Evolutionary conservation across 2,329 filamentous ascomycete genomes (phyloP).

Genomic region (Colletotrichum chlorophyti): DNA sequence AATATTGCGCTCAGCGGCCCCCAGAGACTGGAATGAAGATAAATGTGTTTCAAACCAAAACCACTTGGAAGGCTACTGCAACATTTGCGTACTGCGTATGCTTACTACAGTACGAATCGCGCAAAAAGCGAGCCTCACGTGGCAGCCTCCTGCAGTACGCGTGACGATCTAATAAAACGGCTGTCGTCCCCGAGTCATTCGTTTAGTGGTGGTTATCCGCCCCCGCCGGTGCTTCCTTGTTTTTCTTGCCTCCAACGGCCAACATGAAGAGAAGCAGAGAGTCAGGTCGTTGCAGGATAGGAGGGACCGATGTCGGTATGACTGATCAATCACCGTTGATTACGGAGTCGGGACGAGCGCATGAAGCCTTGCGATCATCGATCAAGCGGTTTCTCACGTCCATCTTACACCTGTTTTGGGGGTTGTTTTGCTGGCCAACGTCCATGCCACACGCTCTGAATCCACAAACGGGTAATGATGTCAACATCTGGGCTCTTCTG

Average conservation of each 20-base stretch:
- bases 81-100: no score
- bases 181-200: conserved; percentile 17
- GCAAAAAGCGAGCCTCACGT: not conserved
- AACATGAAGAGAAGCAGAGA: not conserved
- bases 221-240: conserved; percentile 15
- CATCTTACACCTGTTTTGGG: conserved; percentile 4
- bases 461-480: no score
- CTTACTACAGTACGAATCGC: no score
- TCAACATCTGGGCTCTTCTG: no score
- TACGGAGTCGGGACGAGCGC: not conserved
- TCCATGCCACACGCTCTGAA: no score
- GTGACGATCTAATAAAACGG: conserved; percentile 5
- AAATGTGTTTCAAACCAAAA: no score
- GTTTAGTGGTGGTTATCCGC: not conserved
- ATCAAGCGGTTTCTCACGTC: not conserved
- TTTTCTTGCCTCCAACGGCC: not conserved
- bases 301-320: conserved; percentile 10
- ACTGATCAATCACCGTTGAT: conserved; percentile 1
- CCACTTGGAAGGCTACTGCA: not conserved
- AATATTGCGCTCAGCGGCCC: no score
- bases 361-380: conserved; percentile 7
- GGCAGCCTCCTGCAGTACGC: not conserved
- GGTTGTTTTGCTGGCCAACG: not conserved
- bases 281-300: conserved; percentile 15
- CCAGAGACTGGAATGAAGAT: no score